These are phyloP conservation scores for Fomitopsis schrenkii DNA, from an alignment of 1,284 basidiomycete genomes.

Conservation along the genomic window DNA sequence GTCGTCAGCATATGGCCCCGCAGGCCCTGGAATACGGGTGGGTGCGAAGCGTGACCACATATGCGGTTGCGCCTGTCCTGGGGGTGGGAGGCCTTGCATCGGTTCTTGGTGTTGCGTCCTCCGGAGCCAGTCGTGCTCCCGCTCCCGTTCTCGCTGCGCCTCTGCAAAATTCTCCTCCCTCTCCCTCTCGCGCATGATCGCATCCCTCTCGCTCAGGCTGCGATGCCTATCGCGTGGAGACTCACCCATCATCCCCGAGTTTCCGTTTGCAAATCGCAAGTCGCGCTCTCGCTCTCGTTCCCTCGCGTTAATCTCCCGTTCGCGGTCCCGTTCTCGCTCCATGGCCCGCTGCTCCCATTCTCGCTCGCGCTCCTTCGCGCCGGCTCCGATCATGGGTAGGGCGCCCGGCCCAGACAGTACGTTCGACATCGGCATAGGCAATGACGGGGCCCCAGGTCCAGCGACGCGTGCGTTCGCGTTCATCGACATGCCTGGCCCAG, in stretches of 20 bases:
- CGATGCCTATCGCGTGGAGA: neutral
- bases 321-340: slow-evolving; percentile 8
- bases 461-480: slow-evolving; percentile 1
- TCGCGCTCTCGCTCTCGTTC: slow-evolving; percentile 9
- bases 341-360: slow-evolving; percentile 16
- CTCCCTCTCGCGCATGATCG: slow-evolving; percentile 1
- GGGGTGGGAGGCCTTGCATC: neutral
- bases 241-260: slow-evolving; percentile 11
- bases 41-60: slow-evolving; percentile 17
- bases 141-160: slow-evolving; percentile 10
- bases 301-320: slow-evolving; percentile 2
- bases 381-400: slow-evolving; percentile 6
- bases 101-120: slow-evolving; percentile 8
- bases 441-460: neutral
- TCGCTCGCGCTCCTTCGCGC: slow-evolving; percentile 18
- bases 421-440: slow-evolving; percentile 6
- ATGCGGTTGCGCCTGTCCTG: slow-evolving; percentile 7
- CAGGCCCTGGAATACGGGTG: slow-evolving; percentile 7
- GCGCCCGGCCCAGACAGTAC: slow-evolving; percentile 18
- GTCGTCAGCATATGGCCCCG: slow-evolving; percentile 6
- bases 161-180: neutral
- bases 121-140: neutral
- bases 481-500: slow-evolving; percentile 1
- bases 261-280: slow-evolving; percentile 8
- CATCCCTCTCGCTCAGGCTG: neutral